Percentiles rank a stretch among this genome's conserved stretches.
Conservation (phyloP, 2,329 filamentous ascomycete genomes). For the Fusarium albidum region DNA sequence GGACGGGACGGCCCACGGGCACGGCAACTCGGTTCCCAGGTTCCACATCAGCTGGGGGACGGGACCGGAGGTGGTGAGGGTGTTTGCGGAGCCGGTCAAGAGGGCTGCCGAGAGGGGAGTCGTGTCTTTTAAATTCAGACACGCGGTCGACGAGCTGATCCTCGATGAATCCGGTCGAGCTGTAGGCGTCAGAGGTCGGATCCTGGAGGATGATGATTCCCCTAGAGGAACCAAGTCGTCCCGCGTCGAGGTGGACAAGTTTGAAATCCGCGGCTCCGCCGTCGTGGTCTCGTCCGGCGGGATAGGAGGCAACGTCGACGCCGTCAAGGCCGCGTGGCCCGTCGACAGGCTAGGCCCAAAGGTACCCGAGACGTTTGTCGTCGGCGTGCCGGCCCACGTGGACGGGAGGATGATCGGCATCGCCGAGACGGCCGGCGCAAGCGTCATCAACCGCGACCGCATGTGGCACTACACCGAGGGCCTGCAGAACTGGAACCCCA, state of each 20-base stretch:
- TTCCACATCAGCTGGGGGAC: conserved; percentile 71
- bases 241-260: conserved; percentile 56
- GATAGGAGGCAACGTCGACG: conserved; percentile 69
- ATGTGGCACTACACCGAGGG: conserved; percentile 76
- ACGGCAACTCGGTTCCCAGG: conserved; percentile 70
- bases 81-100: conserved; percentile 64
- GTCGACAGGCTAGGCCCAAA: conserved; percentile 63
- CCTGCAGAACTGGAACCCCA: conserved; percentile 67
- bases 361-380: conserved; percentile 63
- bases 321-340: conserved; percentile 66
- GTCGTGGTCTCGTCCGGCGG: conserved; percentile 66
- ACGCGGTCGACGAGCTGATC: conserved; percentile 64
- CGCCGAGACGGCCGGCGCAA: conserved; percentile 59
- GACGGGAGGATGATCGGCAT: conserved; percentile 70
- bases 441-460: conserved; percentile 66
- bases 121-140: conserved; percentile 63
- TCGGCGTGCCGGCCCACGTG: conserved; percentile 70
- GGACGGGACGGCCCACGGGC: conserved; percentile 62
- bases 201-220: conserved; percentile 60
- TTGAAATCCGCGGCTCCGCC: conserved; percentile 61
- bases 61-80: conserved; percentile 65
- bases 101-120: conserved; percentile 61
- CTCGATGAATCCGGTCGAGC: conserved; percentile 61
- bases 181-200: conserved; percentile 60
- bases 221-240: conserved; percentile 61